Evolutionary conservation across 345 rosid species (phyloP), one percentile per base, ranked within the genome.

Genomic region (Citrus australasica): DNA sequence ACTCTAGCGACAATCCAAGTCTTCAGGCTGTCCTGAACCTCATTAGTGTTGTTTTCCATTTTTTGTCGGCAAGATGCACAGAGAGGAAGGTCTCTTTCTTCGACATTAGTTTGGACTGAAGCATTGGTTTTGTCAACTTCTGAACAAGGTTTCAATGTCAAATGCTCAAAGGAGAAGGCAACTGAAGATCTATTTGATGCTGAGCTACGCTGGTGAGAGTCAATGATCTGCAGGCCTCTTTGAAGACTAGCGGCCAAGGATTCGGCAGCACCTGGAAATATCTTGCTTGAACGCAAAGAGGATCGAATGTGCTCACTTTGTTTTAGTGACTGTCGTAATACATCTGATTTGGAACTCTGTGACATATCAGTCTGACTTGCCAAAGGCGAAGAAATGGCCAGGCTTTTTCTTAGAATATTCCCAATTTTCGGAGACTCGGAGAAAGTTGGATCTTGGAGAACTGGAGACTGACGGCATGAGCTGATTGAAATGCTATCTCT

Each of bases 201-300:
- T 69, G 88, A 85, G 85, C 81, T 90, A 75, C 67, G 81, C 73
- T 93, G 93, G 74, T 88, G 93, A 80, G 77, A 62, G 76, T 92
- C 98, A 83, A 96, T 94, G 72, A 90, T 87, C 84, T 94, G 90
- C 89, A 92, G 81, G 80, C 99, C 98, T 86, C 94, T 92, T 53
- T 83, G 92, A 72, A 96, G 98, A 83, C 98, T 94, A n/a, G 94
- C 95, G 56, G 97, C 98, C 85, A 96, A 85, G 74, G 93, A 90
- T 61, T 95, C 98, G 16, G 98, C 83, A 30, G 95, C 89, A 51
- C 92, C 90, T 74, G 84, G 80, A 81, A 87, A 84, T n/a, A 86
- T 69, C 81, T 88, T 91, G 92, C 98, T 92, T 71, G 95, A 86
- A 22, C 80, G 90, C 84, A 92, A 78, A 67, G 99, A 96, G 75